These are phyloP conservation scores for Candida koratica DNA, from an alignment of 805 yeast species.

Conservation along the genomic window DNA sequence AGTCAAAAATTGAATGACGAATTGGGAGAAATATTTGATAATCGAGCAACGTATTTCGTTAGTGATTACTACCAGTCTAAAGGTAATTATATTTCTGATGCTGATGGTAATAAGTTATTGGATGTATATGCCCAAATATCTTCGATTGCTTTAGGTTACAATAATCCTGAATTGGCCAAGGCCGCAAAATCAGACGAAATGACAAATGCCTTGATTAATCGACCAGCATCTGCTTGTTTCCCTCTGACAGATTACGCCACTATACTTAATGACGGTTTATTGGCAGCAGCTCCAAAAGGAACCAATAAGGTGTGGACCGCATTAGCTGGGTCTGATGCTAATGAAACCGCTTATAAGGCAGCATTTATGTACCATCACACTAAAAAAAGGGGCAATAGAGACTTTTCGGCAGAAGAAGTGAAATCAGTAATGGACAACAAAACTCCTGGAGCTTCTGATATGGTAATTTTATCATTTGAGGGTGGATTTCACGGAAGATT, in stretches of 20 bases:
- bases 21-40: conserved; percentile 37
- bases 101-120: conserved; percentile 38
- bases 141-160: conserved; percentile 42
- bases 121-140: conserved; percentile 44
- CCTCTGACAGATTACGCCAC: conserved; percentile 49
- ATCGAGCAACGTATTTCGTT: conserved; percentile 40
- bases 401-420: conserved; percentile 45
- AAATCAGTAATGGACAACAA: conserved; percentile 47
- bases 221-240: conserved; percentile 45
- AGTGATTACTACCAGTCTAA: conserved; percentile 35
- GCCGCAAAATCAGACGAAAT: conserved; percentile 39
- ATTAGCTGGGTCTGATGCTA: conserved; percentile 64
- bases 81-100: conserved; percentile 41
- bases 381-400: conserved; percentile 45
- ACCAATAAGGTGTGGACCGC: conserved; percentile 61
- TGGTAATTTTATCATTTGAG: conserved; percentile 51
- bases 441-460: conserved; percentile 51
- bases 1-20: conserved; percentile 28
- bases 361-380: conserved; percentile 64
- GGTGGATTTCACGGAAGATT: conserved; percentile 56
- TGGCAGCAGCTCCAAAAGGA: conserved; percentile 65
- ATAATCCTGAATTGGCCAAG: conserved; percentile 37
- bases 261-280: conserved; percentile 46
- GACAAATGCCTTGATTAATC: conserved; percentile 38
- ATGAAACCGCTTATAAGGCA: conserved; percentile 68